Evolutionary conservation across 148 eudicot genomes (phyloP), one percentile per base, ranked within the genome.

Genomic region (Arctostaphylos glauca): DNA sequence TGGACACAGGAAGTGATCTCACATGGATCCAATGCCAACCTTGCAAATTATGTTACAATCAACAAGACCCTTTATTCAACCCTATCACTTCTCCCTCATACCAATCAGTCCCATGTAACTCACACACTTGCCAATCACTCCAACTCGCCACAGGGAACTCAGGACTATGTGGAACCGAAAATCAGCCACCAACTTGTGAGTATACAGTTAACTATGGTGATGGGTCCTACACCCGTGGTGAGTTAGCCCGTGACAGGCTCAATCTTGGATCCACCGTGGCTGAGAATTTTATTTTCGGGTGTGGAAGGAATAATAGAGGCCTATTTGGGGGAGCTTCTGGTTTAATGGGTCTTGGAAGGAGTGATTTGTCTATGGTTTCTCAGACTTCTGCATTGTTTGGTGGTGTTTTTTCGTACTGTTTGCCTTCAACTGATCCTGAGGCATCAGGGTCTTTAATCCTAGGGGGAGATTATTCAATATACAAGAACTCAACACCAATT

Each of bases 1-100:
- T 92, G 0, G 98, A 95, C 86, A 93, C 98, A 0, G 97, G 98
- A 13, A 93, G 96, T 83, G 98, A 95, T 74, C 88, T 93, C 4
- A 92, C 96, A 5, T 95, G 97, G 97, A 88, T 92, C 47, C 98
- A 95, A 83, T 95, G 98, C 84, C 86, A 90, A 72, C 98, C 97
- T 9, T 95, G 98, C 86, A 87, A 82, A 52, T 80, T 84, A 38
- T 93, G 98, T 81, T 93, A 93, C 74, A 84, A 66, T 73, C 97
- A 95, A 84, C 85, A 86, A 55, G 96, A 90, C 23, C 94, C 98
- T 15, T 80, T 95, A 18, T 95, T 91, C 78, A 70, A 90, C 84
- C 96, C 98, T 3, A 60, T 85, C 53, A 31, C 58, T 16, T 94
- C 98, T 0, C 74, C 85, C 38, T 90, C 93, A 46, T 92, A 86